A percentile compares a stretch with the other conserved stretches of the same genome.
Conservation (phyloP, 2,329 filamentous ascomycete species). For the Scytalidium sp. region DNA sequence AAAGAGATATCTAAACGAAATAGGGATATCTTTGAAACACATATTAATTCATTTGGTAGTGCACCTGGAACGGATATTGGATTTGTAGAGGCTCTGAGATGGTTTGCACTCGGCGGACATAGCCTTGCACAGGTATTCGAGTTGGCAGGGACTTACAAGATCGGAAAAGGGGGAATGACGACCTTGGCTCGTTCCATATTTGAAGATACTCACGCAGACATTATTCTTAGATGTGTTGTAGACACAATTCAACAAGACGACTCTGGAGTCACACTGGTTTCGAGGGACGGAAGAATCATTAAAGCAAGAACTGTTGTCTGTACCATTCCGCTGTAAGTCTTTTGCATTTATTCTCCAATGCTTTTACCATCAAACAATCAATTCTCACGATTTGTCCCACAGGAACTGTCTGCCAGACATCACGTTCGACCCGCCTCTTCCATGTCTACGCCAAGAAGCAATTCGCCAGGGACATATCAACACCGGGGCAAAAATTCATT, state of each 20-base stretch:
- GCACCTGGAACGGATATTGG: background rate
- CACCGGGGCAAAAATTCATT: background rate
- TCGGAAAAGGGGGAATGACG: background rate
- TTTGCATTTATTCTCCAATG: constrained; percentile 1
- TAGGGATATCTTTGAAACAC: background rate
- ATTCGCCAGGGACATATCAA: background rate
- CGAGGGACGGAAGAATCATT: constrained; percentile 7
- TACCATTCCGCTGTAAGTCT: constrained; percentile 17
- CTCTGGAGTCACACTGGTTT: background rate
- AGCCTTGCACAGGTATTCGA: background rate
- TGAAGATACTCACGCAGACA: background rate
- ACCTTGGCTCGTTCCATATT: background rate
- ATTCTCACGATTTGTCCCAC: background rate
- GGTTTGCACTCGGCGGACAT: background rate
- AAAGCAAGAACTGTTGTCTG: constrained; percentile 12
- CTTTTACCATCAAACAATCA: background rate
- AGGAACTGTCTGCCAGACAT: constrained; percentile 9
- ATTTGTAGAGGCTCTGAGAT: background rate
- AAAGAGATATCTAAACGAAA: background rate
- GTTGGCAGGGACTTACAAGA: background rate
- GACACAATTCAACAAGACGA: background rate
- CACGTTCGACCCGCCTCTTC: constrained; percentile 25
- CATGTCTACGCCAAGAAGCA: constrained; percentile 13
- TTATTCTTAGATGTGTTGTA: background rate
- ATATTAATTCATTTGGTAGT: constrained; percentile 1